Evolutionary conservation across 2,329 filamentous ascomycete genomes (phyloP).

Genomic region (Balansia obtecta): DNA sequence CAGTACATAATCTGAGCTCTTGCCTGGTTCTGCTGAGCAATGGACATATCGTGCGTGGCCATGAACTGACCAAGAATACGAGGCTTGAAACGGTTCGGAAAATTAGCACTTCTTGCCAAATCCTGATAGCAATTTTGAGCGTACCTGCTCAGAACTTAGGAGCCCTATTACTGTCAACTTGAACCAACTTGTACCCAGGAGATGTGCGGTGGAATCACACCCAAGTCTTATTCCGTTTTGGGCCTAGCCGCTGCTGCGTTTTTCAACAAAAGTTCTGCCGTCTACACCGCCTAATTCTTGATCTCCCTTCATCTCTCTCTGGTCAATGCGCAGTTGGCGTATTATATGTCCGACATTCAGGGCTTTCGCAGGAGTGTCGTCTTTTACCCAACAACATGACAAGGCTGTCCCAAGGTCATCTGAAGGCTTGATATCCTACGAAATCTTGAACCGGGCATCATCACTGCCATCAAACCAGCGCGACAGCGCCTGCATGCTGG

Average conservation of each 20-base stretch:
- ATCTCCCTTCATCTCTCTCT: neutral
- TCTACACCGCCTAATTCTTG: conserved; percentile 19
- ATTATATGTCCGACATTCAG: neutral
- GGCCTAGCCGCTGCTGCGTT: neutral
- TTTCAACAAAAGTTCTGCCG: conserved; percentile 12
- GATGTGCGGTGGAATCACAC: too few species aligned
- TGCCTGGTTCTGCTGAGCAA: too few species aligned
- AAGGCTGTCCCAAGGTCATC: neutral
- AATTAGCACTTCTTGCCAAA: too few species aligned
- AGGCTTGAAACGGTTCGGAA: too few species aligned
- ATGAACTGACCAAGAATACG: too few species aligned
- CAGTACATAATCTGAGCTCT: too few species aligned
- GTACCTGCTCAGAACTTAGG: too few species aligned
- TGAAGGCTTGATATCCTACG: neutral
- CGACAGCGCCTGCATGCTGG: neutral
- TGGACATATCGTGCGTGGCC: too few species aligned
- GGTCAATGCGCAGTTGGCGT: neutral
- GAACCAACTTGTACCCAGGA: too few species aligned
- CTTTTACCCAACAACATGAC: neutral
- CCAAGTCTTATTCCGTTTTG: too few species aligned
- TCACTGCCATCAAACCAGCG: neutral
- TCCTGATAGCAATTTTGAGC: too few species aligned
- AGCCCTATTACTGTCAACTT: too few species aligned
- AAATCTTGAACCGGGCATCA: neutral
- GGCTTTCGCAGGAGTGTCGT: neutral